These are phyloP conservation scores for Puccinia brachypodii DNA, from an alignment of 1,284 basidiomycete genomes.

Conservation along the genomic window DNA sequence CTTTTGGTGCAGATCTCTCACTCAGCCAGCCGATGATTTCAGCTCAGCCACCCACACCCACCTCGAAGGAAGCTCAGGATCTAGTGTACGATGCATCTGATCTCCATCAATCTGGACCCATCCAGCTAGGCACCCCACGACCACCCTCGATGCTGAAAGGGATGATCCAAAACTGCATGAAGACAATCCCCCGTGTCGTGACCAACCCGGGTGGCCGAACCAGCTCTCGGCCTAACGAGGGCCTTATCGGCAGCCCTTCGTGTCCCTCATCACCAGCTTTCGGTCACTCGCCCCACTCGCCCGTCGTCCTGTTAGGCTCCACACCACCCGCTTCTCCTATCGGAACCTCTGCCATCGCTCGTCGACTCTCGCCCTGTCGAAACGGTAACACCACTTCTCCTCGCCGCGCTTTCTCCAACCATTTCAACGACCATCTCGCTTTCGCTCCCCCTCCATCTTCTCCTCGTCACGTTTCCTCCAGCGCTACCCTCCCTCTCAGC, in stretches of 20 bases:
- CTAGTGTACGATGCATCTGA: not conserved
- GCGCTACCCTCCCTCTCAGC: not conserved
- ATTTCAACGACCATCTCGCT: not conserved
- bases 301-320: constrained; percentile 1
- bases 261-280: constrained; percentile 1
- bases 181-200: not conserved
- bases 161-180: constrained; percentile 13
- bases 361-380: not conserved
- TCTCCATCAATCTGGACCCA: not conserved
- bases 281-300: not conserved
- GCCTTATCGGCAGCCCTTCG: not conserved
- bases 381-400: not conserved
- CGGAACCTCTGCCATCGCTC: not conserved
- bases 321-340: not conserved
- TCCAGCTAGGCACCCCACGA: not conserved
- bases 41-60: not conserved
- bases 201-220: not conserved
- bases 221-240: not conserved
- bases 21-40: constrained; percentile 2
- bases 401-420: constrained; percentile 2
- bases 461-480: not conserved
- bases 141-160: constrained; percentile 11
- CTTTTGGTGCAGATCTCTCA: not conserved
- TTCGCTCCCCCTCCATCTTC: not conserved
- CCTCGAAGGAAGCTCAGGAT: not conserved